Evolutionary conservation across 2,329 filamentous ascomycete species (phyloP).

Genomic region (Pseudogymnoascus sp.): DNA sequence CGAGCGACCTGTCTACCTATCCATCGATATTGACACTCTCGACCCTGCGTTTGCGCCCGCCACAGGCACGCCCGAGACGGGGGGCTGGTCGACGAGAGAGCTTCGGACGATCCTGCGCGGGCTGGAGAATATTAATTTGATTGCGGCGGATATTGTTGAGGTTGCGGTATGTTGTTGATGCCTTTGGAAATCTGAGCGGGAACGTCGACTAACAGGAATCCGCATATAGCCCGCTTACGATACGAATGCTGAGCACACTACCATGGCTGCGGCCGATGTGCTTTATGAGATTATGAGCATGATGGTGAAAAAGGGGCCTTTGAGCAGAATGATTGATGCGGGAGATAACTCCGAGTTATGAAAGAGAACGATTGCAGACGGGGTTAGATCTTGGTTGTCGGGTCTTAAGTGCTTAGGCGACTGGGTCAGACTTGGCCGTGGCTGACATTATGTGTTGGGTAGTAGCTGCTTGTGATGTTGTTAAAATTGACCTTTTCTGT

Average conservation of each 20-base stretch:
- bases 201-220: background rate
- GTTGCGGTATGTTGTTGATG: constrained; percentile 39
- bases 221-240: constrained; percentile 52
- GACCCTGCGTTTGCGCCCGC: constrained; percentile 76
- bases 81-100: constrained; percentile 69
- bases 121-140: constrained; percentile 60
- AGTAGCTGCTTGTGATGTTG: no score
- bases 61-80: constrained; percentile 69
- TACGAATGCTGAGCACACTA: constrained; percentile 64
- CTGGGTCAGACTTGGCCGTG: background rate
- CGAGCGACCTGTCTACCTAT: constrained; percentile 69
- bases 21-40: constrained; percentile 80
- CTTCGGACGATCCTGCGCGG: constrained; percentile 64
- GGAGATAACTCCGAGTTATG: constrained; percentile 12
- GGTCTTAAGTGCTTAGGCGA: background rate
- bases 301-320: constrained; percentile 72
- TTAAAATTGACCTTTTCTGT: no score
- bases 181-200: constrained; percentile 25
- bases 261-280: constrained; percentile 65
- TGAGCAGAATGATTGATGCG: constrained; percentile 42
- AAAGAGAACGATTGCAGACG: background rate
- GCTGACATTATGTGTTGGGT: no score
- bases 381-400: background rate
- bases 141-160: constrained; percentile 67
- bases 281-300: constrained; percentile 74